These are phyloP conservation scores for Pleochaeta shiraiana DNA, from an alignment of 2,329 filamentous ascomycete genomes.

Conservation along the genomic window DNA sequence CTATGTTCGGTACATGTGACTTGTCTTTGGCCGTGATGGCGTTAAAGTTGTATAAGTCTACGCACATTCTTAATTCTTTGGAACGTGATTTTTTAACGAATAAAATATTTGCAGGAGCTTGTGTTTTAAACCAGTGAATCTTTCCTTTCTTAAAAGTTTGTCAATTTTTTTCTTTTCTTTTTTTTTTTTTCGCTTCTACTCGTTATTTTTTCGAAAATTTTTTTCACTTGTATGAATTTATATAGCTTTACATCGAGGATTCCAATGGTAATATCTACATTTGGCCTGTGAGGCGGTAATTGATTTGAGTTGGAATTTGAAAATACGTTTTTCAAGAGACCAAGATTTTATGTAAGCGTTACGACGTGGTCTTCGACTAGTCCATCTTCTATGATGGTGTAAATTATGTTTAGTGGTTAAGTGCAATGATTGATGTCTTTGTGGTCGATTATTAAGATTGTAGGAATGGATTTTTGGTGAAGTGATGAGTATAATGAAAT, in stretches of 20 bases:
- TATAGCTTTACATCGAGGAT: neutral
- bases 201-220: neutral
- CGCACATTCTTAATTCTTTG: neutral
- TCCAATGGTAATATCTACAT: neutral
- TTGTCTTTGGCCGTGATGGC: neutral
- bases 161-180: neutral
- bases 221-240: neutral
- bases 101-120: neutral
- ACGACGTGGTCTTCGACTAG: too few relatives aligned
- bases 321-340: neutral
- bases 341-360: neutral
- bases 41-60: neutral
- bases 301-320: neutral
- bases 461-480: too few relatives aligned
- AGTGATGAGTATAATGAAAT: too few relatives aligned
- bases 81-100: neutral
- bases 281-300: neutral
- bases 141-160: neutral
- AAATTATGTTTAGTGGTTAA: too few relatives aligned
- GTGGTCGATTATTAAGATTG: too few relatives aligned
- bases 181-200: neutral
- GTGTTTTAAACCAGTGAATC: neutral
- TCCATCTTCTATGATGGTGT: too few relatives aligned
- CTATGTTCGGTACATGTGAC: conserved; percentile 2
- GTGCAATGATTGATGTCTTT: too few relatives aligned